Evolutionary conservation across 345 rosid genomes (phyloP).

Genomic region (Ceriops tagal): DNA sequence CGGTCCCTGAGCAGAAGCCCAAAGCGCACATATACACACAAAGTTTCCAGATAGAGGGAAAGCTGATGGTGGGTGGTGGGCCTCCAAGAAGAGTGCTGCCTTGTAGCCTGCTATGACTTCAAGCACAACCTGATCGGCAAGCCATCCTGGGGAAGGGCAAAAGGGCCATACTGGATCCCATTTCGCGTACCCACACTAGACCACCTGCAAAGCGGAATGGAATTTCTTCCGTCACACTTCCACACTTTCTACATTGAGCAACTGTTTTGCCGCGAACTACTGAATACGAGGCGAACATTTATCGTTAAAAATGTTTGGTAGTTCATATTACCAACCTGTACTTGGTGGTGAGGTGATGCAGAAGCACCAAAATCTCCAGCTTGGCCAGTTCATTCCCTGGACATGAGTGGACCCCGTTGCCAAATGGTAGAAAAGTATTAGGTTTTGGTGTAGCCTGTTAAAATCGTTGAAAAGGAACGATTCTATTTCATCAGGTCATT

Average conservation of each 20-base stretch:
- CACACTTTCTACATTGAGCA: constrained; percentile 27
- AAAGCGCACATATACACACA: too few relatives aligned
- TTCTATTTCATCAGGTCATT: background rate
- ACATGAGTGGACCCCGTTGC: constrained; percentile 80
- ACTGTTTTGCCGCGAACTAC: background rate
- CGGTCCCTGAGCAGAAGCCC: too few relatives aligned
- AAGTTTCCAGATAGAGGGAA: background rate
- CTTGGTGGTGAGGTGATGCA: constrained; percentile 82
- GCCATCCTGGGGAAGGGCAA: constrained; percentile 81
- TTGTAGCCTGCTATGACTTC: constrained; percentile 23
- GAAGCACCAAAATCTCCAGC: constrained; percentile 68
- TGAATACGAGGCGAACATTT: too few relatives aligned
- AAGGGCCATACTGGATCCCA: constrained; percentile 83
- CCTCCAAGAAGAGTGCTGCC: background rate
- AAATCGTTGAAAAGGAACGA: constrained; percentile 7
- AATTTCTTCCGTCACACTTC: constrained; percentile 31
- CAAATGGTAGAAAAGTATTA: constrained; percentile 89
- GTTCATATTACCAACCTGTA: constrained; percentile 56
- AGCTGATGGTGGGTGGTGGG: background rate
- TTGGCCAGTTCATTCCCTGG: constrained; percentile 88
- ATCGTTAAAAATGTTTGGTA: background rate
- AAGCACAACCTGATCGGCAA: constrained; percentile 58
- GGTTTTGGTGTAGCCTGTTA: constrained; percentile 70
- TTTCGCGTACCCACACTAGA: constrained; percentile 39
- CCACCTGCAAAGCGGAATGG: constrained; percentile 49